Conservation (phyloP, 2,329 filamentous ascomycete genomes). For the Hypoxylon sp. region DNA sequence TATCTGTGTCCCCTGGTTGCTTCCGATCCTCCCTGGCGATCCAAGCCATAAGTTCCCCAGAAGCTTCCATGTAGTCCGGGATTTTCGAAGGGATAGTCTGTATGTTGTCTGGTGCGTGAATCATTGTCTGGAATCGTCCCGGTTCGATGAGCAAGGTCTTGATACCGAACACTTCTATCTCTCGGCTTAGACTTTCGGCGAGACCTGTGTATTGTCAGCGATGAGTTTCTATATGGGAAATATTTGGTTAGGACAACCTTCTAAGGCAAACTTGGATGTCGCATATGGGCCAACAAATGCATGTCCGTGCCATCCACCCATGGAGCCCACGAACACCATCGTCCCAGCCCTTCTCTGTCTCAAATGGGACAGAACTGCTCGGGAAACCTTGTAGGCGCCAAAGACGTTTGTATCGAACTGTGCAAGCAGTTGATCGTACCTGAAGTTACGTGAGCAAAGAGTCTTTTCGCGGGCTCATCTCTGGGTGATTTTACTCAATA, state of each 20-base stretch:
- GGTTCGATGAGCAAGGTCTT: conserved; percentile 34
- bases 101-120: conserved; percentile 24
- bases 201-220: conserved; percentile 24
- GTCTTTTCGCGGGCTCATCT: neutral
- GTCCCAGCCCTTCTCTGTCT: conserved; percentile 25
- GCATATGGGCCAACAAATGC: conserved; percentile 25
- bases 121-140: conserved; percentile 30
- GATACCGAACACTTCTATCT: conserved; percentile 29
- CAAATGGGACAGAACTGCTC: conserved; percentile 28
- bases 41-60: conserved; percentile 1
- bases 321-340: conserved; percentile 33
- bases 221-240: no score
- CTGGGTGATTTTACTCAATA: conserved; percentile 25
- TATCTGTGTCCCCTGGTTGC: conserved; percentile 31
- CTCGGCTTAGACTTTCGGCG: conserved; percentile 25
- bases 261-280: conserved; percentile 34
- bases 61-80: conserved; percentile 22
- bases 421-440: conserved; percentile 20
- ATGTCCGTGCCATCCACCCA: conserved; percentile 29
- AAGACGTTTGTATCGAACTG: conserved; percentile 37
- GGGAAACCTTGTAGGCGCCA: conserved; percentile 27
- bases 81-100: conserved; percentile 6
- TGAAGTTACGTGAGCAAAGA: neutral
- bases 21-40: conserved; percentile 23
- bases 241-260: no score